Percentiles rank a stretch among this genome's conserved stretches.
phyloP scores from a whole-genome alignment of 345 rosid species.

The Arabis alpina region DNA sequence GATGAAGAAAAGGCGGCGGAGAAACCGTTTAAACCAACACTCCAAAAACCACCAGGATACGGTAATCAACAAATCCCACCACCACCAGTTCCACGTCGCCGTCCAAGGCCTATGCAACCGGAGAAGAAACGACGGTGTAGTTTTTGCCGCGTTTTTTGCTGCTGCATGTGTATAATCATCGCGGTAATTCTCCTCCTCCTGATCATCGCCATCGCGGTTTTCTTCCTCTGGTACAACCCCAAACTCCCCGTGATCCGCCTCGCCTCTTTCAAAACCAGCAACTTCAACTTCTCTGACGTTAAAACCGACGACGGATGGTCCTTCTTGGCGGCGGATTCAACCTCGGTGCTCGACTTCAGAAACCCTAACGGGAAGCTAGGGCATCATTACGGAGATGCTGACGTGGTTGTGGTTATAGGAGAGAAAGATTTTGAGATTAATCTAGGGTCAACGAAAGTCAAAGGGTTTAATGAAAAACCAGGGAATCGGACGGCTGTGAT shows the following conservation, averaged over 20 bases:
- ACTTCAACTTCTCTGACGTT: constrained; percentile 49
- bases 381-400: constrained; percentile 48
- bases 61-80: not conserved
- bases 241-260: constrained; percentile 69
- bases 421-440: constrained; percentile 43
- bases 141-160: constrained; percentile 59
- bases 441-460: constrained; percentile 51
- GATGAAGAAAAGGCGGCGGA: constrained; percentile 53
- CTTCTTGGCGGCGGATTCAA: constrained; percentile 51
- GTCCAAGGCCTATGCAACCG: constrained; percentile 42
- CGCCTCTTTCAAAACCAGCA: constrained; percentile 55
- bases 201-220: constrained; percentile 39
- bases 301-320: constrained; percentile 55
- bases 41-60: constrained; percentile 74
- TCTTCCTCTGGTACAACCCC: constrained; percentile 82
- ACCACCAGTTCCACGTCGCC: constrained; percentile 37
- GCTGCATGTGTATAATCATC: constrained; percentile 43
- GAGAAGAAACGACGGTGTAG: constrained; percentile 48
- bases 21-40: constrained; percentile 47
- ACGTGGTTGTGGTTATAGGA: constrained; percentile 48
- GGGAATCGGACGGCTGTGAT: constrained; percentile 60
- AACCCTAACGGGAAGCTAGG: constrained; percentile 67
- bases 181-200: constrained; percentile 47
- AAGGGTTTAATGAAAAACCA: constrained; percentile 50
- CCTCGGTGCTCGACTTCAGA: constrained; percentile 55